Conservation (phyloP, 352 stramenopile species). For the Globisporangium viniferum region DNA sequence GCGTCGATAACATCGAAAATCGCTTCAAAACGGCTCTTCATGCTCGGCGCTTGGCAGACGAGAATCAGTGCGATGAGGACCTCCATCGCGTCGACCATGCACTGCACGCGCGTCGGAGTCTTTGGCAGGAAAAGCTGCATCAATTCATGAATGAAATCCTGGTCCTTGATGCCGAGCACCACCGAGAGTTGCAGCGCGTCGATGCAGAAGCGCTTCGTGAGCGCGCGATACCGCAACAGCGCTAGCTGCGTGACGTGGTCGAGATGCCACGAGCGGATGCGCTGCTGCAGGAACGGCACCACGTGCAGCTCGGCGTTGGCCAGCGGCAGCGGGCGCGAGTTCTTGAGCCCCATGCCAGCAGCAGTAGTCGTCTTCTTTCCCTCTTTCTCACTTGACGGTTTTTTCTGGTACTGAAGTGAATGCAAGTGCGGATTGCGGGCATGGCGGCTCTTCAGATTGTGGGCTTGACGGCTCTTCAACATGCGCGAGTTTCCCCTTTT, state of each 20-base stretch:
- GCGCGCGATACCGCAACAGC: conserved; percentile 45
- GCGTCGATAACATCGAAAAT: conserved; percentile 64
- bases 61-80: conserved; percentile 58
- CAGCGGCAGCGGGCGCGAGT: conserved; percentile 46
- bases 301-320: conserved; percentile 41
- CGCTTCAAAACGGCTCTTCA: conserved; percentile 59
- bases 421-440: neutral
- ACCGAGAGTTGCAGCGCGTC: conserved; percentile 47
- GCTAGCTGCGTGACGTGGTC: conserved; percentile 44
- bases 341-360: conserved; percentile 48
- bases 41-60: conserved; percentile 56
- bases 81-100: conserved; percentile 71
- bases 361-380: neutral
- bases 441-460: neutral
- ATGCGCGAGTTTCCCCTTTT: neutral
- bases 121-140: conserved; percentile 52
- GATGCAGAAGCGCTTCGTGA: conserved; percentile 58
- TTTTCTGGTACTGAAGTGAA: neutral
- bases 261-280: conserved; percentile 59
- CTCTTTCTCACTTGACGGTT: neutral
- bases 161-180: conserved; percentile 52
- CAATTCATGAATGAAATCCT: conserved; percentile 41
- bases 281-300: conserved; percentile 41
- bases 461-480: neutral
- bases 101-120: conserved; percentile 55